These are phyloP conservation scores for Claviceps capensis DNA, from an alignment of 2,329 filamentous ascomycete species.

Conservation along the genomic window DNA sequence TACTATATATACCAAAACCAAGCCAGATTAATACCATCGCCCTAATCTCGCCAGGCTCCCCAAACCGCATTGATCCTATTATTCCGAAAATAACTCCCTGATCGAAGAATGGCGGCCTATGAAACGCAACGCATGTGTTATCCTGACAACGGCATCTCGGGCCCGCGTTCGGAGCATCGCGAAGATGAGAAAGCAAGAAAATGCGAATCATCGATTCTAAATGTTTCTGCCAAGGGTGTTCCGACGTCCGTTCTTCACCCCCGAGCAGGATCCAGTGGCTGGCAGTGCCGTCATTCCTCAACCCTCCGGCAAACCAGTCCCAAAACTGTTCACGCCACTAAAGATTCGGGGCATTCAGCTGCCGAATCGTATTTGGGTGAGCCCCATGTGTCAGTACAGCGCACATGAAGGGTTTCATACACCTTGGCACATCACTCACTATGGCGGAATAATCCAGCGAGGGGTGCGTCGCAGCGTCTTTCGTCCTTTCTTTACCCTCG, in stretches of 20 bases:
- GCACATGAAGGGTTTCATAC: slow-evolving; percentile 1
- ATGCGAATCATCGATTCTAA: slow-evolving; percentile 11
- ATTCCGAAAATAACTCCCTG: too few species aligned
- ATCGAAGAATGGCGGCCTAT: slow-evolving; percentile 13
- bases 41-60: not conserved
- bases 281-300: slow-evolving; percentile 11
- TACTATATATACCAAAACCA: too few species aligned
- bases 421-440: not conserved
- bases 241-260: slow-evolving; percentile 42
- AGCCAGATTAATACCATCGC: too few species aligned
- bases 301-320: not conserved
- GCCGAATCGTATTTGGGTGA: not conserved
- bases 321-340: not conserved
- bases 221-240: slow-evolving; percentile 22
- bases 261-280: slow-evolving; percentile 36
- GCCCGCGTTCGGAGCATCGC: slow-evolving; percentile 13
- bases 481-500: not conserved
- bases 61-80: not conserved
- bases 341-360: not conserved
- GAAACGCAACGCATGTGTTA: slow-evolving; percentile 13
- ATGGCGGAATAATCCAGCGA: slow-evolving; percentile 29
- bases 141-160: slow-evolving; percentile 15
- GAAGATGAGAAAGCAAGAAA: slow-evolving; percentile 10
- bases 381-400: slow-evolving; percentile 1
- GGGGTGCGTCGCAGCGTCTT: slow-evolving; percentile 1